Evolutionary conservation across 2,329 filamentous ascomycete species (phyloP).

Genomic region (Sarocladiaceae sp.): DNA sequence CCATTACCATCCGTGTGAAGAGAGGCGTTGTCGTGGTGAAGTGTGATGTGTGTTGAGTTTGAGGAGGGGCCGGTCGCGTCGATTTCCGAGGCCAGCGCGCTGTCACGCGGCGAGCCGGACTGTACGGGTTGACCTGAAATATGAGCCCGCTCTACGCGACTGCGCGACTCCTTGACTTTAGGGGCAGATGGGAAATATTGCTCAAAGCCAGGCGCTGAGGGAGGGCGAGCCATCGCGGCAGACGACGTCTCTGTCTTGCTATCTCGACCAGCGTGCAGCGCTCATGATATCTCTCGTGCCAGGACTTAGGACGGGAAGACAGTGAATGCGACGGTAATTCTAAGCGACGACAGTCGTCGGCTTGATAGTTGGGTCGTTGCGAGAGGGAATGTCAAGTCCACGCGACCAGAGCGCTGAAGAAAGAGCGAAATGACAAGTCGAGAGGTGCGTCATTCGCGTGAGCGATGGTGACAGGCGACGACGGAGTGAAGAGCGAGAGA

Average conservation of each 20-base stretch:
- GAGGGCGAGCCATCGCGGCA: constrained; percentile 73
- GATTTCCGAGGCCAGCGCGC: constrained; percentile 10
- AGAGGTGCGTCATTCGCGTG: constrained; percentile 8
- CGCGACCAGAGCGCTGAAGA: constrained; percentile 30
- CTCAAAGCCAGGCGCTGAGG: constrained; percentile 71
- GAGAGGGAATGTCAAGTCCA: constrained; percentile 22
- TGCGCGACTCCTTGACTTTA: constrained; percentile 48
- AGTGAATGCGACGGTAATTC: neutral
- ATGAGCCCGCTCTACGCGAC: constrained; percentile 29
- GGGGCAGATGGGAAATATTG: constrained; percentile 82
- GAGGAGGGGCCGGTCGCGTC: constrained; percentile 29
- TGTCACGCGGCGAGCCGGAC: constrained; percentile 15
- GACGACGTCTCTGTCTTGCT: constrained; percentile 39
- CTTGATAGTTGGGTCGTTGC: constrained; percentile 15
- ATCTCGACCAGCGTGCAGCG: constrained; percentile 48
- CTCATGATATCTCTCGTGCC: constrained; percentile 50
- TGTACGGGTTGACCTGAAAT: constrained; percentile 19
- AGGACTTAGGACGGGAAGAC: neutral
- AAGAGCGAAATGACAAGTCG: constrained; percentile 1
- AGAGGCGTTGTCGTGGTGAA: neutral
- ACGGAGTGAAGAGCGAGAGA: neutral
- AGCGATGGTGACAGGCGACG: constrained; percentile 3
- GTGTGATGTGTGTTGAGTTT: constrained; percentile 13
- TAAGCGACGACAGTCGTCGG: constrained; percentile 4
- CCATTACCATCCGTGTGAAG: constrained; percentile 49